phyloP scores from a whole-genome alignment of 225 moss, liverwort and hornwort species.

The Bryoerythrophyllum caledonicum region DNA sequence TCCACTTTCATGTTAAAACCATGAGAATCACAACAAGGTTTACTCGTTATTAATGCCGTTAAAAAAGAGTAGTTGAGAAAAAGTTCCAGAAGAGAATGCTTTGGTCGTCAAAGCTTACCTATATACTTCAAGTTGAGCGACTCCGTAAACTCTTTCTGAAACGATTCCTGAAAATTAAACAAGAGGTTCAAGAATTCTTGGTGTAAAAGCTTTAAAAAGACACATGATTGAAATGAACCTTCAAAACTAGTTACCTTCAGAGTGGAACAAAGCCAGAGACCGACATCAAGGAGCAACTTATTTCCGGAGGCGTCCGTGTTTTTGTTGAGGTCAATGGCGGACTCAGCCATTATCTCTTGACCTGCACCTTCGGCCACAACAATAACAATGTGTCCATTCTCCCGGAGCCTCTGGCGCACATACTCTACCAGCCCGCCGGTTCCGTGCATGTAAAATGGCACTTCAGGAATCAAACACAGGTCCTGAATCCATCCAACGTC shows the following conservation, averaged over 20 bases:
- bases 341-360: constrained; percentile 68
- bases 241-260: constrained; percentile 45
- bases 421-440: constrained; percentile 61
- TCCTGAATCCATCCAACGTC: constrained; percentile 50
- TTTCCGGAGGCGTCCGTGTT: constrained; percentile 71
- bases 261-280: constrained; percentile 58
- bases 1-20: neutral
- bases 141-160: constrained; percentile 36
- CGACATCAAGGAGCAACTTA: constrained; percentile 64
- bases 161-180: constrained; percentile 39
- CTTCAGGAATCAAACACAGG: constrained; percentile 76
- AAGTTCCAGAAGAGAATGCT: constrained; percentile 1
- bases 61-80: neutral
- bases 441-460: constrained; percentile 64
- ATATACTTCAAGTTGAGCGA: constrained; percentile 53
- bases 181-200: constrained; percentile 7
- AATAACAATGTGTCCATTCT: constrained; percentile 69
- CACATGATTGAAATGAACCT: constrained; percentile 3
- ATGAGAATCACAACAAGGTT: constrained; percentile 6
- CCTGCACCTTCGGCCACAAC: constrained; percentile 81
- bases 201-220: constrained; percentile 1
- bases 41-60: neutral
- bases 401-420: constrained; percentile 34
- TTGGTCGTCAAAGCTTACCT: constrained; percentile 27
- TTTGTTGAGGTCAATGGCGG: constrained; percentile 16